Base-by-base conservation (phyloP, 495 filamentous ascomycete species). In the Penicillium angulare region DNA sequence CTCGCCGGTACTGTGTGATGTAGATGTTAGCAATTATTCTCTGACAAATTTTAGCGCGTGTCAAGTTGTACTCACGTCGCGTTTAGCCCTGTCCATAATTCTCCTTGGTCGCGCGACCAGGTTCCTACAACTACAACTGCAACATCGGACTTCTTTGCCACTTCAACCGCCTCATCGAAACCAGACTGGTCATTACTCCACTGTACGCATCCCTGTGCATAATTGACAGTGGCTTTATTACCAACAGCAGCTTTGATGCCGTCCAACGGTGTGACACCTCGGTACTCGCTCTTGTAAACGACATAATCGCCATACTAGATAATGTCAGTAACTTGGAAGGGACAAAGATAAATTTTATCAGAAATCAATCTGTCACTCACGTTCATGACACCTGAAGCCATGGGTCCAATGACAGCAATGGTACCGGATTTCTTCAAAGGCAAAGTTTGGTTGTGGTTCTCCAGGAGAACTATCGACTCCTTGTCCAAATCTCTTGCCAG, bases 51-150 rank as follows among this genome's bases (percentile, higher is more conserved):
- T 3, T 22, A 18, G 17, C 17, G 35, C 16, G 15, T 15, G n/a
- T 8, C 24, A 6, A 17, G 49, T 33, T 13, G 46, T 35, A 64
- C 59, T 54, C 52, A 77, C 65, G 80, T 82, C 38, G 86, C 85
- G 53, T 89, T 88, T 8, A 87, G 57, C 3, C 84, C 82, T 42
- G 69, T 56, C 86, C 85, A 88, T 3, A 88, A 74, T 55, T 88
- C 77, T 22, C 68, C 61, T 59, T 88, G 85, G 51, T 88, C 86
- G 27, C 85, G 77, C n/a, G 79, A 82, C 86, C 84, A 88, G 23
- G 86, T 90, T 34, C 86, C 86, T 0, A 88, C 85, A 2, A 88
- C 73, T 0, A 90, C 84, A 7, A 89, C 75, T 1, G 86, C 85
- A 7, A 88, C 79, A 52, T 88, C 85, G 3, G 85, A 84, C 23